Evolutionary conservation across 75 land plant genomes (phyloP).

Genomic region (Ceratopteris richardii): DNA sequence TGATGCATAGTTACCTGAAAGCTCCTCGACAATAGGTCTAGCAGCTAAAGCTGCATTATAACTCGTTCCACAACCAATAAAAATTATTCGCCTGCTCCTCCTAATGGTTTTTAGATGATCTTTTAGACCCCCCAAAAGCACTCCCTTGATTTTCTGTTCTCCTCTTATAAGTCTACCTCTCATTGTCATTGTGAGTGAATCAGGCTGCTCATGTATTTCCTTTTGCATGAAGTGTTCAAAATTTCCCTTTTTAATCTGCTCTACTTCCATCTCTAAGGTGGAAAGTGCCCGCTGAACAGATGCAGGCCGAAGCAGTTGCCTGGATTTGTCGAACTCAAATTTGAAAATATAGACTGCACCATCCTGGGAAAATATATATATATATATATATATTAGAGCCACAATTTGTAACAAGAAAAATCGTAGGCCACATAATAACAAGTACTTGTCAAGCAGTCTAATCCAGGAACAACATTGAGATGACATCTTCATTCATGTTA

Average conservation of each 20-base stretch:
- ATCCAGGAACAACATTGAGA: no score
- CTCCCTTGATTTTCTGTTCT: constrained; percentile 59
- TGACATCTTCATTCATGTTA: no score
- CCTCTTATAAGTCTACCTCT: constrained; percentile 83
- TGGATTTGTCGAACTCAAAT: constrained; percentile 66
- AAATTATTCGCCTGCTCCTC: constrained; percentile 81
- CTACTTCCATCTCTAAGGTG: constrained; percentile 91
- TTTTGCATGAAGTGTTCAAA: constrained; percentile 98
- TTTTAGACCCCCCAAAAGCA: constrained; percentile 90
- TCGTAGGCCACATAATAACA: neutral
- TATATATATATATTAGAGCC: no score
- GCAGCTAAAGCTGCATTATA: constrained; percentile 96
- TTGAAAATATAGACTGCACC: constrained; percentile 73
- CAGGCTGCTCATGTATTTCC: constrained; percentile 98
- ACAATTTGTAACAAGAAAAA: neutral
- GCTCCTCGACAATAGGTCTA: constrained; percentile 88
- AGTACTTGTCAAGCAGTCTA: no score
- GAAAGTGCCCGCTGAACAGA: constrained; percentile 93
- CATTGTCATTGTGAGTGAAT: constrained; percentile 93
- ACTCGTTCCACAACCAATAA: constrained; percentile 98
- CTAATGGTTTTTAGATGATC: constrained; percentile 88
- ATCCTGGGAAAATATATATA: constrained; percentile 69
- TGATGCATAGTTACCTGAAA: constrained; percentile 60
- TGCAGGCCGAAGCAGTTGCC: constrained; percentile 49
- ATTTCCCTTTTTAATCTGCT: constrained; percentile 93